Evolutionary conservation across 305 asterid genomes (phyloP), one percentile per base, ranked within the genome.

Genomic region (Petunia hybrid): DNA sequence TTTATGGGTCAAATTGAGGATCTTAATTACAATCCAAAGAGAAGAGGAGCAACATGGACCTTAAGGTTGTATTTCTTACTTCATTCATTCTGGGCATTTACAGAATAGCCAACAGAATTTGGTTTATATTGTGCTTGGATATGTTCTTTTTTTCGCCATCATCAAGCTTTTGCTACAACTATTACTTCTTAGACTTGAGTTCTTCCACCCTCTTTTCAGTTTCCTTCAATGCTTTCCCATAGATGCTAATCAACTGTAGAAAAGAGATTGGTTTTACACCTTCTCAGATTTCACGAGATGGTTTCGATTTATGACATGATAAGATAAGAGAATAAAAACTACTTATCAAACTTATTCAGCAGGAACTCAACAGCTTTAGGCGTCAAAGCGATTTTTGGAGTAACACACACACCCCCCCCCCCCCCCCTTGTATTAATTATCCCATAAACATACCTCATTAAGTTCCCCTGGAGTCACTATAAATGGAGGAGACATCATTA

Each of bases 401-500:
- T n/a, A 42, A 16, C 7, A 16, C 12, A 6, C 62, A 36, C 64
- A 53, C 6, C 38, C 0, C 9, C 8, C 6, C 31, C 8, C 6
- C 38, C 0, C 9, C 8, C 6, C 31, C 8, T 6, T 10, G 12
- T 4, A 64, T 10, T 12, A 38, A 51, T 2, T 43, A 74, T 53
- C 5, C 8, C 5, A 74, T 51, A 51, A 35, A 53, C 48, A 70
- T 86, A 92, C 99, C 93, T 87, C 81, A 1, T 94, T 97, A 45
- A 92, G 65, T 88, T 95, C 95, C 82, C 83, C 87, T 66, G 86
- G 91, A 64, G 92, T 90, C 40, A 92, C 89, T 68, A 96, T 90
- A 82, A 90, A 89, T 1, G 99, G 97, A 57, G 99, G 99, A 80
- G 97, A 96, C 98, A 96, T 96, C 97, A 96, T 89, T 81, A 91